Base-by-base conservation (phyloP, 345 rosid species). In the Aurinia saxatilis region DNA sequence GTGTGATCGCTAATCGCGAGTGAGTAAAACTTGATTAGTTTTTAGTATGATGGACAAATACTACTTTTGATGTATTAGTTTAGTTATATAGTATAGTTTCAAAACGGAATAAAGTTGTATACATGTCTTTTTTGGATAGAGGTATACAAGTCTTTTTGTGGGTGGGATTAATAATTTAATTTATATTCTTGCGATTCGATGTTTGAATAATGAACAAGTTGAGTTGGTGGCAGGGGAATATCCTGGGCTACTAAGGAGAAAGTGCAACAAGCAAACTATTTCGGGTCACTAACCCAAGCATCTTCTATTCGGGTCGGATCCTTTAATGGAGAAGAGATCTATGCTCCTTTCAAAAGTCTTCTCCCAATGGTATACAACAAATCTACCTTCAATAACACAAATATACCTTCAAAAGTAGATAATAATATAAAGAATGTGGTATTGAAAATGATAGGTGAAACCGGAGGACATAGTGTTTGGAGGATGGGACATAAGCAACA, bases 191-290 rank as follows among this genome's bases (percentile, higher is more conserved):
- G 61, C 63, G 50, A 71, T 38, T 71, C 41, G 66, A 29, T 35
- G 10, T 46, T 49, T 19, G 41, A 55, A 68, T 52, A 25, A 45
- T 46, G 50, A 13, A 54, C 62, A 52, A 68, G 60, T 68, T 59
- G 73, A 2, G 8, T 4, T 64, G 37, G 48, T 65, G 21, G 11
- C 78, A 91, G 98, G 70, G 98, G 96, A 78, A 87, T 93, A 70
- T 90, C 97, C 14, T 93, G 97, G 99, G 96, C 96, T 13, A 93
- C 99, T 4, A 93, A 93, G 78, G 99, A 93, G 81, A 93, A 84
- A 53, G 95, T 90, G 52, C 99, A 93, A 50, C 97, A 84, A 66
- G 92, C 99, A 35, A 93, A 93, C 73, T 93, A 90, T 71, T 93
- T 90, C 65, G 99, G 99, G 19, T 93, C 99, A 1, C 78, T 93